phyloP scores from a whole-genome alignment of 2,329 filamentous ascomycete species.

The Fusarium buharicum region DNA sequence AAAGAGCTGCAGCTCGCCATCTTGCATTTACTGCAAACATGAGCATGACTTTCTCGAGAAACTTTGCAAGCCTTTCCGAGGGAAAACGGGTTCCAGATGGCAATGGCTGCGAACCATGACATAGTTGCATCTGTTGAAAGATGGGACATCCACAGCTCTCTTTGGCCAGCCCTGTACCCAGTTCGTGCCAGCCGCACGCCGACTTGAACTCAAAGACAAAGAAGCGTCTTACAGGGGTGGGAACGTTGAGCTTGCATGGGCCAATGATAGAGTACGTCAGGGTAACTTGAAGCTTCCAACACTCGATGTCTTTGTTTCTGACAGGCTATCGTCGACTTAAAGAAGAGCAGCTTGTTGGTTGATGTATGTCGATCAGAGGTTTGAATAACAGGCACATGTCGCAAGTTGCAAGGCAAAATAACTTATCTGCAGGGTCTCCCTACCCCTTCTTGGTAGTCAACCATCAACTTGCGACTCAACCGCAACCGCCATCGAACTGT shows the following conservation, averaged over 20 bases:
- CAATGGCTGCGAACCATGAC: constrained; percentile 2
- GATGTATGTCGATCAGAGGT: too few species aligned
- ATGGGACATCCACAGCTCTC: too few species aligned
- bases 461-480: too few species aligned
- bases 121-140: constrained; percentile 2
- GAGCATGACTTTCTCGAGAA: background rate
- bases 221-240: background rate
- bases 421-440: too few species aligned
- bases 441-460: too few species aligned
- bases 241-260: too few species aligned
- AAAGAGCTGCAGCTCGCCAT: constrained; percentile 1
- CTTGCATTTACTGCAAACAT: background rate
- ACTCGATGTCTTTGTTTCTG: background rate
- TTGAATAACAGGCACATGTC: too few species aligned
- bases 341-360: too few species aligned
- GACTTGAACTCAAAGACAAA: constrained; percentile 17
- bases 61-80: constrained; percentile 2
- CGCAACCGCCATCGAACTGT: too few species aligned
- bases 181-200: background rate
- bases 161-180: background rate
- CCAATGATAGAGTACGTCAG: background rate
- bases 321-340: too few species aligned
- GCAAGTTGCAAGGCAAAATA: too few species aligned
- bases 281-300: background rate
- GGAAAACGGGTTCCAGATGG: background rate